These are phyloP conservation scores for Dactylella cylindrospora DNA, from an alignment of 2,329 filamentous ascomycete species.

Conservation along the genomic window DNA sequence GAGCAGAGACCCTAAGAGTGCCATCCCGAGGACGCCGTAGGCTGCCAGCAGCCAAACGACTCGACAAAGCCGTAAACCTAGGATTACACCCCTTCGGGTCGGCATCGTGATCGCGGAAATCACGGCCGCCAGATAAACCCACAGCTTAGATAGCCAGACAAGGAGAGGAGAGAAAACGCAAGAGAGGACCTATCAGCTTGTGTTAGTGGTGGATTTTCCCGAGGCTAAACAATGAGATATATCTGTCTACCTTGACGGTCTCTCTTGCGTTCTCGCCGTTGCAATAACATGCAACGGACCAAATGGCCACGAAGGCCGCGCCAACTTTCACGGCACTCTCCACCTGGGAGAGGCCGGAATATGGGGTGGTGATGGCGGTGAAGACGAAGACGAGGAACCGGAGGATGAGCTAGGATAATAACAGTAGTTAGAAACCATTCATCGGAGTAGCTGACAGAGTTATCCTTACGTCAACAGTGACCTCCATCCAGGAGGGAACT, in stretches of 20 bases:
- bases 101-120: too few relatives aligned
- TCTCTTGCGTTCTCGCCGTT: slow-evolving; percentile 10
- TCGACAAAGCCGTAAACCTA: too few relatives aligned
- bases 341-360: slow-evolving; percentile 13
- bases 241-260: slow-evolving; percentile 18
- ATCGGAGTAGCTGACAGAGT: neutral
- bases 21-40: too few relatives aligned
- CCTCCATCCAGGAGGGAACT: slow-evolving; percentile 16
- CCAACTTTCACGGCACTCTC: slow-evolving; percentile 36
- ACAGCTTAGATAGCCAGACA: too few relatives aligned
- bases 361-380: slow-evolving; percentile 18
- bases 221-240: too few relatives aligned
- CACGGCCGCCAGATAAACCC: too few relatives aligned
- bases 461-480: slow-evolving; percentile 37
- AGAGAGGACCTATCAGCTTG: slow-evolving; percentile 11
- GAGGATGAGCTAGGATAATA: slow-evolving; percentile 23
- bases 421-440: neutral
- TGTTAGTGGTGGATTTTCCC: neutral
- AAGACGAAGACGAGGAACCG: slow-evolving; percentile 6
- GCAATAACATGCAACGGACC: slow-evolving; percentile 27
- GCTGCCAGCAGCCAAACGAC: too few relatives aligned
- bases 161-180: neutral
- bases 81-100: too few relatives aligned
- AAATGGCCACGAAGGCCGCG: slow-evolving; percentile 19
- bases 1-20: too few relatives aligned